Evolutionary conservation across 2,329 filamentous ascomycete species (phyloP).

Genomic region (Hymenotorrendiella dingleyae): DNA sequence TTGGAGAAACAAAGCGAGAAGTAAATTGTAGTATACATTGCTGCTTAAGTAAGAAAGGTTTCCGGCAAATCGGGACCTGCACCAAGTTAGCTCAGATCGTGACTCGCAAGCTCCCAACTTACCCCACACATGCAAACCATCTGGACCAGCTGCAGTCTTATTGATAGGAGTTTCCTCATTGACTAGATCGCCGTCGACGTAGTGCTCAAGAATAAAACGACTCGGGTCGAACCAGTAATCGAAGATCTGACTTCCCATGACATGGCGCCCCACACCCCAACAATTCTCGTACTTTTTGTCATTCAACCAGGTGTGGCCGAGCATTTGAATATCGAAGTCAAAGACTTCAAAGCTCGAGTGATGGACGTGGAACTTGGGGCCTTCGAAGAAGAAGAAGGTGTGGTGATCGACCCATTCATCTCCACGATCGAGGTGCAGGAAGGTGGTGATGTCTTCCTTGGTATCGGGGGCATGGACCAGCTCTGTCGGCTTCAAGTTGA

Average conservation of each 20-base stretch:
- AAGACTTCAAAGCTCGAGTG: constrained; percentile 66
- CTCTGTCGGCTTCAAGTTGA: constrained; percentile 48
- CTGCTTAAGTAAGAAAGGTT: constrained; percentile 4
- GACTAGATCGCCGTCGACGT: constrained; percentile 64
- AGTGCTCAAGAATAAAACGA: constrained; percentile 62
- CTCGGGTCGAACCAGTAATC: constrained; percentile 60
- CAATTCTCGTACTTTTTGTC: constrained; percentile 57
- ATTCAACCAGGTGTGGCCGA: constrained; percentile 64
- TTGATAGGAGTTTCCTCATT: constrained; percentile 33
- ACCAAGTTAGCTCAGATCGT: constrained; percentile 7
- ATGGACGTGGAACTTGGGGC: constrained; percentile 37
- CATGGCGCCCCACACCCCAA: constrained; percentile 67
- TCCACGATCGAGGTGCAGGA: constrained; percentile 50
- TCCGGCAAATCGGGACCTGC: constrained; percentile 4
- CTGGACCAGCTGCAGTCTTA: constrained; percentile 12
- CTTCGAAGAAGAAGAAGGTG: constrained; percentile 43
- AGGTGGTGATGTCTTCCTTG: constrained; percentile 38
- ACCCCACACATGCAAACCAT: constrained; percentile 26
- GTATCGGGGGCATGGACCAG: constrained; percentile 18
- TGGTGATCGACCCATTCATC: constrained; percentile 48
- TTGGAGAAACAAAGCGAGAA: no score
- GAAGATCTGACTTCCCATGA: constrained; percentile 66
- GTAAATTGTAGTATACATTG: no score
- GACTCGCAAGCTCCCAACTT: constrained; percentile 12
- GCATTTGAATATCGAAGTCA: constrained; percentile 63